Conservation (phyloP, 129 eudicot genomes). For the Escallonia rubra region DNA sequence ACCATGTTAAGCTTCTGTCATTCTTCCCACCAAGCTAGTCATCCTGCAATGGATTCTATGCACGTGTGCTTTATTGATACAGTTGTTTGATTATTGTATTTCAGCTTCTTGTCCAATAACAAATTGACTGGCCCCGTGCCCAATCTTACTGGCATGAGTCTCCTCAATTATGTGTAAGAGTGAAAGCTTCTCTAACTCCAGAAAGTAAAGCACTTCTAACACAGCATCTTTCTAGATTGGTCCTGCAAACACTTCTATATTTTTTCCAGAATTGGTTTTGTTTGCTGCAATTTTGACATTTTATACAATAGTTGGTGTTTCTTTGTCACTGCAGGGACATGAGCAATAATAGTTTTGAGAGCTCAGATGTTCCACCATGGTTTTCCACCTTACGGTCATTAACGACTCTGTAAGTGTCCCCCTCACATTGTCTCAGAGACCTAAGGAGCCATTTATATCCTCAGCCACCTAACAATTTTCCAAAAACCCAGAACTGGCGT, state of each 20-base stretch:
- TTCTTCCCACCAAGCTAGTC: neutral
- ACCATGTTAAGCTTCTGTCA: neutral
- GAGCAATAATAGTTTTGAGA: constrained; percentile 76
- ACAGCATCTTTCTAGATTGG: neutral
- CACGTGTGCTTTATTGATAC: too few relatives aligned
- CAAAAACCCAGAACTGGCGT: too few relatives aligned
- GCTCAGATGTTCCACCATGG: constrained; percentile 72
- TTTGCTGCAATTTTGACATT: neutral
- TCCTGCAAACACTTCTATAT: neutral
- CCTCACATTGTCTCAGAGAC: neutral
- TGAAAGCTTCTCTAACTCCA: neutral
- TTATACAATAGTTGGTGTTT: neutral
- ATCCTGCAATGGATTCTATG: neutral
- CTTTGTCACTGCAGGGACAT: constrained; percentile 48
- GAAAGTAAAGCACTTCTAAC: neutral
- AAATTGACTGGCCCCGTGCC: constrained; percentile 60
- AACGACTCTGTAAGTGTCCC: constrained; percentile 70
- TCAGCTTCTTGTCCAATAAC: constrained; percentile 75
- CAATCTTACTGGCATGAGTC: constrained; percentile 59
- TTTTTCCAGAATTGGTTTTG: neutral
- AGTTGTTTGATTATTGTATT: neutral
- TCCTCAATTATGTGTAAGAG: constrained; percentile 66
- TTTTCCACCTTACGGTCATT: constrained; percentile 53
- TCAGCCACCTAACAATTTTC: neutral
- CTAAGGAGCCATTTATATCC: neutral